Evolutionary conservation across 768 basidiomycete species (phyloP), one percentile per base, ranked within the genome.

Genomic region (Leucocoprinus birnbaumii): DNA sequence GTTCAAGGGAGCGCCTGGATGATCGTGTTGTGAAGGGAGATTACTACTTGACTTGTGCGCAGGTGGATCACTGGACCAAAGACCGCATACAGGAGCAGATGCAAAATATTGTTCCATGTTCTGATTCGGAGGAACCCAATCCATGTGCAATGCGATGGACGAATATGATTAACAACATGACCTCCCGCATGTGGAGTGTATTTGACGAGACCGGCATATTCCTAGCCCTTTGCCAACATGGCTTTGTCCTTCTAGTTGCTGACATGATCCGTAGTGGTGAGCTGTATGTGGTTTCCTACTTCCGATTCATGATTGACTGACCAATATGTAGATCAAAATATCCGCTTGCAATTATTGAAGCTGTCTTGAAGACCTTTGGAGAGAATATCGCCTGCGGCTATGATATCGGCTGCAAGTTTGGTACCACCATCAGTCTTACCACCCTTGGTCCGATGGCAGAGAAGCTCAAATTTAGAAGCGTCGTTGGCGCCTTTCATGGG

Each of bases 201-300:
- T 72, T 68, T 55, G 63, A 68, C 14, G 68, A 70, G 58, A 68
- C 68, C 0, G 67, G 70, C 0, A 49, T 68, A 1, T 71, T 69
- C 22, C 35, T 70, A 3, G 51, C 59, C 1, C 57, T 67, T 0
- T 72, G 71, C 53, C 56, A 58, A 0, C 71, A 71, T 56, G 69
- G 68, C 0, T 64, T 64, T 45, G 59, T 64, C 0, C 50, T 69
- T 0, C 41, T 61, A 1, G 37, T 66, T 0, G 58, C 52, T 11
- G 65, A 66, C 49, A 71, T 66, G 68, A 51, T 51, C 25, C 40
- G 44, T 6, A 52, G 49, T n/a, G 22, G 46, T 4, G 56, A 57
- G 13, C 9, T 18, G 49, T 52, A 31, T 31, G 31, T 11, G 6
- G 5, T 31, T 31, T 31, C 11, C 11, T 31, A 5, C 31, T 31